Conservation (phyloP, 148 eudicot genomes). For the Nyssa sinensis region DNA sequence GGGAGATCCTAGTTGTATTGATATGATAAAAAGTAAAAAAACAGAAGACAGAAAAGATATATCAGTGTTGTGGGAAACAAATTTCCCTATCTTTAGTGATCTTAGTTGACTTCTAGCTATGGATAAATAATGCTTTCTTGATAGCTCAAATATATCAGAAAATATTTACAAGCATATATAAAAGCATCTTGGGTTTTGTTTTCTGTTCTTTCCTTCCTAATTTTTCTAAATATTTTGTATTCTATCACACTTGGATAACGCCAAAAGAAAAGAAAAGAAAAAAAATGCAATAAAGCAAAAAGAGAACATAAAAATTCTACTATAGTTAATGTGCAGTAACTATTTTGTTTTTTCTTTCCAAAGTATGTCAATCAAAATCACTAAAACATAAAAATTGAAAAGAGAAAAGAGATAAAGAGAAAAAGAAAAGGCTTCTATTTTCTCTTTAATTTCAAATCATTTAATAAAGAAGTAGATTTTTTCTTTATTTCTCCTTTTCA, state of each 20-base stretch:
- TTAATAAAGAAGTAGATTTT: conserved; percentile 4
- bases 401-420: conserved; percentile 31
- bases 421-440: conserved; percentile 31
- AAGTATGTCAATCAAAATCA: not conserved
- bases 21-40: not conserved
- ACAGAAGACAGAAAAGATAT: conserved; percentile 10
- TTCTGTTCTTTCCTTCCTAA: too few species aligned
- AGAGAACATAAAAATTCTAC: not conserved
- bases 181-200: too few species aligned
- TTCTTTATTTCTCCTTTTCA: conserved; percentile 13
- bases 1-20: too few species aligned
- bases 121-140: not conserved
- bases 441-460: conserved; percentile 35
- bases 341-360: too few species aligned
- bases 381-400: conserved; percentile 16
- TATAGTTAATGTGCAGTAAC: not conserved
- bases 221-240: not conserved
- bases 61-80: not conserved
- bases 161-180: too few species aligned
- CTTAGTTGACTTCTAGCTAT: not conserved
- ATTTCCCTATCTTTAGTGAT: too few species aligned
- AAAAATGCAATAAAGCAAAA: too few species aligned
- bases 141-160: too few species aligned
- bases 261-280: not conserved
- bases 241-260: too few species aligned